Conservation (phyloP, 805 yeast genomes). For the Candida golubevii region DNA sequence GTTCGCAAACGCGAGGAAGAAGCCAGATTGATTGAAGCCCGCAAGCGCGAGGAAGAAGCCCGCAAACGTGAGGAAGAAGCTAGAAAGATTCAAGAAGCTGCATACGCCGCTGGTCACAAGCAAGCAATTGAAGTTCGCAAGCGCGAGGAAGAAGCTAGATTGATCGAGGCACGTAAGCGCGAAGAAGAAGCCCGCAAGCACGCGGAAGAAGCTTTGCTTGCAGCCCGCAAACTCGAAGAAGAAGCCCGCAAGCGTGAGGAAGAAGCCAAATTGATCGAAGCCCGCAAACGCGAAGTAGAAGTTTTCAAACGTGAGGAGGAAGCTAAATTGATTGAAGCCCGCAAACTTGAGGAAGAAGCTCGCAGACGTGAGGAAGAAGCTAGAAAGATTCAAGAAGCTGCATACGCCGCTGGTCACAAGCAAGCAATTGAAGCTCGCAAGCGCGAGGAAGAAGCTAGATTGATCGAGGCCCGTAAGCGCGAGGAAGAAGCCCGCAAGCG, state of each 20-base stretch:
- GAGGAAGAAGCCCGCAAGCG: too few relatives aligned
- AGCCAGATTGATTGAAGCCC: neutral
- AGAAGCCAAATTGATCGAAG: neutral
- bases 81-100: constrained; percentile 2
- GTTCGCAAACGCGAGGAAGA: neutral
- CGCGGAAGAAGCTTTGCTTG: neutral
- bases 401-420: constrained; percentile 2
- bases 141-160: too few relatives aligned
- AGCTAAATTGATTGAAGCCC: neutral
- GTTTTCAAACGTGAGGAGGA: neutral
- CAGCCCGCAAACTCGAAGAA: neutral
- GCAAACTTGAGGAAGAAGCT: neutral
- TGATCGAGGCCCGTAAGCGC: too few relatives aligned
- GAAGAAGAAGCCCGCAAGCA: too few relatives aligned
- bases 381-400: constrained; percentile 2
- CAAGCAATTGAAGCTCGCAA: neutral
- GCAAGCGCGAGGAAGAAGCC: neutral
- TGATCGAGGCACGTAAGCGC: too few relatives aligned
- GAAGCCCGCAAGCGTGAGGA: neutral
- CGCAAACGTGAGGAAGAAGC: neutral
- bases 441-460: too few relatives aligned
- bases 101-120: constrained; percentile 2
- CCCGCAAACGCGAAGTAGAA: neutral
- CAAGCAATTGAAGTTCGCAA: neutral
- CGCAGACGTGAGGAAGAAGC: neutral